A percentile compares a stretch with the other conserved stretches of the same genome.
Conservation (phyloP, 441 rosid genomes). For the Populus hybrid region DNA sequence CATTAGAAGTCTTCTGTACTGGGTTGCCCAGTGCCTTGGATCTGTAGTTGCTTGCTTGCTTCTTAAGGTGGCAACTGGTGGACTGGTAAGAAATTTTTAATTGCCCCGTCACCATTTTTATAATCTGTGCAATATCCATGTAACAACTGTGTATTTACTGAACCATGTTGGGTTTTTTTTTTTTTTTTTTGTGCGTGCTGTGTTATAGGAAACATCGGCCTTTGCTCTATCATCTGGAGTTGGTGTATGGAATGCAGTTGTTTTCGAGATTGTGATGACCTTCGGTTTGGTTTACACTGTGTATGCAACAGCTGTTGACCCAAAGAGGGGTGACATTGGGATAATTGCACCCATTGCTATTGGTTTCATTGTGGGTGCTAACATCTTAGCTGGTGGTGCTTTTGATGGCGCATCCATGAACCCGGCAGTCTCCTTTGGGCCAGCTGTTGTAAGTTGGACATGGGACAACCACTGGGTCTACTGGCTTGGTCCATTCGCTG, state of each 20-base stretch:
- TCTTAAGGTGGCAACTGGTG: slow-evolving; percentile 64
- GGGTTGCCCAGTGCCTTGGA: slow-evolving; percentile 54
- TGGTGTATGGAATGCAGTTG: slow-evolving; percentile 62
- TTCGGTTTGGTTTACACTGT: no score
- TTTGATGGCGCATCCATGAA: no score
- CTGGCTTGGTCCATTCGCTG: slow-evolving; percentile 88
- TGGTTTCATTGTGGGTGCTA: no score
- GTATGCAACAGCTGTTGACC: no score
- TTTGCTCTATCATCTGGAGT: slow-evolving; percentile 72
- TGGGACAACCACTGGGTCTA: slow-evolving; percentile 89
- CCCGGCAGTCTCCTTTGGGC: no score
- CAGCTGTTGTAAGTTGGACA: neutral
- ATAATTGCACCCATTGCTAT: no score
- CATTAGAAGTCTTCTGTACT: slow-evolving; percentile 61
- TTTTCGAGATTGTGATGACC: slow-evolving; percentile 24
- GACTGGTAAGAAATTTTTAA: slow-evolving; percentile 39
- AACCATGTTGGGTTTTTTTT: slow-evolving; percentile 1
- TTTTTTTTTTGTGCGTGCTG: neutral
- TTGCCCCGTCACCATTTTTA: neutral
- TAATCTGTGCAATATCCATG: neutral
- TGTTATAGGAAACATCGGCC: slow-evolving; percentile 53
- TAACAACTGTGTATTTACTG: no score
- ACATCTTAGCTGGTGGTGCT: no score
- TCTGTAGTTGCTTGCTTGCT: slow-evolving; percentile 52
- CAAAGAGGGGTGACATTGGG: no score